Percentiles rank a stretch among this genome's conserved stretches.
These are phyloP conservation scores for Cordyceps fumosorosea DNA, from an alignment of 2,329 filamentous ascomycete genomes.

Conservation along the genomic window DNA sequence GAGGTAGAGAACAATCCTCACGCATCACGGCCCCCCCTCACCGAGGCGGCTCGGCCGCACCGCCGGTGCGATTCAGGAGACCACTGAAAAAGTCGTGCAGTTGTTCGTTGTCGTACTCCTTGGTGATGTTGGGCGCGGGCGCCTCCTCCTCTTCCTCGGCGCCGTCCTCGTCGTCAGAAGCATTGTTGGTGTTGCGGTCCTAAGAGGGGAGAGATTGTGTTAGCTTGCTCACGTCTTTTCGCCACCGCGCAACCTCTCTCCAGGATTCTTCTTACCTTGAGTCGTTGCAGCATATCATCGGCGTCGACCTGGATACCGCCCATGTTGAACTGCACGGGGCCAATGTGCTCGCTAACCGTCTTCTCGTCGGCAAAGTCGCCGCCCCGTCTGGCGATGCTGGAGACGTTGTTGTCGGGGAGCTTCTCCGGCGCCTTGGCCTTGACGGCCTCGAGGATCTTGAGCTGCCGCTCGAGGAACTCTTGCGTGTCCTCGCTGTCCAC, in stretches of 20 bases:
- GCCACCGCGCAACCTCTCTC: no score
- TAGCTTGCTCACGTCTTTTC: neutral
- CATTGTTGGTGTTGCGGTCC: constrained; percentile 51
- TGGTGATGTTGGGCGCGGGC: constrained; percentile 31
- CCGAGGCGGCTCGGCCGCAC: constrained; percentile 19
- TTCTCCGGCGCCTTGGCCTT: constrained; percentile 50
- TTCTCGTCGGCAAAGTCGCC: constrained; percentile 35
- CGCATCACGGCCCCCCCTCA: neutral
- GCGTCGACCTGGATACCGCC: constrained; percentile 90
- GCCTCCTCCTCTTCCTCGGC: constrained; percentile 31
- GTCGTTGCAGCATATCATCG: constrained; percentile 81
- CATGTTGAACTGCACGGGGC: constrained; percentile 96
- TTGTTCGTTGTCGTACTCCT: constrained; percentile 46
- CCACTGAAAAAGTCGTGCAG: constrained; percentile 54
- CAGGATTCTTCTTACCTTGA: constrained; percentile 56
- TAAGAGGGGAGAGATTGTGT: constrained; percentile 21
- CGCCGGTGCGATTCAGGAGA: constrained; percentile 48
- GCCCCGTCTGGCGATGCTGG: constrained; percentile 19
- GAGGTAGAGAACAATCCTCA: neutral
- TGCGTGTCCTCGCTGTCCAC: constrained; percentile 58
- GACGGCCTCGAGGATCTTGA: constrained; percentile 64
- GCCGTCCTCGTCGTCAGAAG: constrained; percentile 35
- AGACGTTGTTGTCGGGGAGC: constrained; percentile 20
- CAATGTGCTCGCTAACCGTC: constrained; percentile 71
- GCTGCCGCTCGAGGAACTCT: constrained; percentile 67